Evolutionary conservation across 805 yeast genomes (phyloP), one percentile per base, ranked within the genome.

Genomic region (Candida manassasensis): DNA sequence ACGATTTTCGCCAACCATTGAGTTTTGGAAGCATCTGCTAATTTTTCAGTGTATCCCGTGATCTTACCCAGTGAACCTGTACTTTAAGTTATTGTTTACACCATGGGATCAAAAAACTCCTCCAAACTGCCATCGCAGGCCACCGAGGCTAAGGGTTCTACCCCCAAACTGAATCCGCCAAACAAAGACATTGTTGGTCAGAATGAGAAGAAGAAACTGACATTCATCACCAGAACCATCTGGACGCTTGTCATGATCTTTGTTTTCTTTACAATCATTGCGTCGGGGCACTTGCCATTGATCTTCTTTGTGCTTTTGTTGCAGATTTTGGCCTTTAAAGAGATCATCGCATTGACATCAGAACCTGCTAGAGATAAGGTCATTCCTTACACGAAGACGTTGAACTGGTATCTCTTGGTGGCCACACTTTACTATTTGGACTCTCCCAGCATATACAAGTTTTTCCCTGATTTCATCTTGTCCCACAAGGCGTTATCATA

Each of bases 181-280:
- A 21, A 34, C 13, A 25, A 32, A 18, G 19, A 22, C 8, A 54
- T 50, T 4, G 41, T 38, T 25, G 64, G 63, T 43, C 81, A 76
- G 43, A 56, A 51, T 27, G 84, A 78, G 44, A 75, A 75, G 63
- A 85, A 85, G 63, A 81, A 80, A 47, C 89, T 81, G 61, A 83
- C 89, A 28, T 88, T 93, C 52, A 56, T 88, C 31, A 85, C 88
- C 17, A 77, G 98, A 47, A 81, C 97, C 3, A 68, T 84, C 32
- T 93, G 97, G 97, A 84, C 97, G 0, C 59, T 93, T 49, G 87
- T 93, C 12, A 89, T 93, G 97, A 81, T 93, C 41, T 59, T 69
- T 12, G 78, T 77, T 4, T 83, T 88, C 59, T 77, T 86, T 41
- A 61, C 73, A 25, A 70, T 84, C 17, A 64, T 89, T 32, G 79